Evolutionary conservation across 2,329 filamentous ascomycete genomes (phyloP), one percentile per base, ranked within the genome.

Genomic region (Colletotrichum simmondsii): DNA sequence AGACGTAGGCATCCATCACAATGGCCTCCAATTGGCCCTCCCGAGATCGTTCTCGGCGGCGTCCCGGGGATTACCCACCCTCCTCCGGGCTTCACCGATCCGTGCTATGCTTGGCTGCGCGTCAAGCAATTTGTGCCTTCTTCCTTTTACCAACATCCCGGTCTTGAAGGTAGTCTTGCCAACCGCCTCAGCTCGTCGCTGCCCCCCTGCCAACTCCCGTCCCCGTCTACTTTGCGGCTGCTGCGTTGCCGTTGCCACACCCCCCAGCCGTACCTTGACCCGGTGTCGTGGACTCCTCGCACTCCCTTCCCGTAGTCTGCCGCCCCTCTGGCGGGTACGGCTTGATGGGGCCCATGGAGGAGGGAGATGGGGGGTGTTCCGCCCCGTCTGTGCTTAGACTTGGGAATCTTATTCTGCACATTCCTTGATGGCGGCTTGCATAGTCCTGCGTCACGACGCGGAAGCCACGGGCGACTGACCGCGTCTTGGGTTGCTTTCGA

Each of bases 361-460:
- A 61, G 42, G 49, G 22, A 42, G 49, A 61, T 24, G 61, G 32
- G 42, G 49, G 49, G 32, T 64, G 8, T 32, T 49, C 57, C 24
- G 28, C 46, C 35, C 61, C 19, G 56, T 46, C 35, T 46, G 26
- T 46, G 35, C 28, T 72, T 52, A 58, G 37, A 54, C 37, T 53
- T 32, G n/a, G 37, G 30, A n/a, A 35, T 56, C 32, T 54, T 57
- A 32, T 65, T 60, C 32, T 63, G 57, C 62, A 73, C 53, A 24
- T 32, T 58, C 19, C 59, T n/a, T 54, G 54, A 54, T 61, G 71
- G 62, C 30, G 46, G 46, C 64, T 53, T 53, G 64, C 64, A 53
- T 58, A n/a, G 8, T 61, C 49, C 65, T 74, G 71, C 73, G 66
- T 74, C 73, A 73, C 70, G 49, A 30, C 46, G 62, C 57, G 58